phyloP scores from a whole-genome alignment of 768 basidiomycete genomes.

The Auricularia sp. region DNA sequence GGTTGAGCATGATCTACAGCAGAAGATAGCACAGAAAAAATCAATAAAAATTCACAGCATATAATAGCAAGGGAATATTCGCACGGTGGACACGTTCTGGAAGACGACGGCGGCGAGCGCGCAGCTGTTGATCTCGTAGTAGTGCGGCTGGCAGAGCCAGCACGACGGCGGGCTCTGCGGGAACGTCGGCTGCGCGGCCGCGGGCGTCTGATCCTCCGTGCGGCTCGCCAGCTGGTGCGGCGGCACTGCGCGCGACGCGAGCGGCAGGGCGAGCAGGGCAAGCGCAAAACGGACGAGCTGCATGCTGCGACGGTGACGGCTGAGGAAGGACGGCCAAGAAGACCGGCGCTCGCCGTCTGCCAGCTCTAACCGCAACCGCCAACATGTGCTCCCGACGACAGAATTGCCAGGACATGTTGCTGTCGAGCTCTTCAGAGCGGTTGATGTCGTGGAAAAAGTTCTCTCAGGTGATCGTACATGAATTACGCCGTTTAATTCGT shows the following conservation, averaged over 20 bases:
- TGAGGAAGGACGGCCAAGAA: background rate
- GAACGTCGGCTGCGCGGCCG: slow-evolving; percentile 29
- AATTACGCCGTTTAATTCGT: too few species aligned
- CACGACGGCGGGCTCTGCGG: slow-evolving; percentile 48
- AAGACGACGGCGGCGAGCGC: slow-evolving; percentile 47
- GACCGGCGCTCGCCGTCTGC: background rate
- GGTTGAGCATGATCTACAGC: slow-evolving; percentile 49
- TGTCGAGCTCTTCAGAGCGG: too few species aligned
- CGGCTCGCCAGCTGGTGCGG: background rate
- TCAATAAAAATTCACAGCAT: background rate
- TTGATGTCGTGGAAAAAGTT: too few species aligned
- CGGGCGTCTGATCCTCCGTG: background rate
- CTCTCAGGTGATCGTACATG: too few species aligned
- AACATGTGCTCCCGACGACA: too few species aligned
- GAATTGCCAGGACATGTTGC: too few species aligned
- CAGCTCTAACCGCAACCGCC: too few species aligned
- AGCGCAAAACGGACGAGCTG: background rate
- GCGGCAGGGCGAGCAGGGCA: background rate
- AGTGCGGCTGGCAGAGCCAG: slow-evolving; percentile 44
- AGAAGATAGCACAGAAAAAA: too few species aligned
- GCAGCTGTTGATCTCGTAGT: slow-evolving; percentile 43
- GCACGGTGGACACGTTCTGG: slow-evolving; percentile 44
- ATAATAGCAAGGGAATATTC: slow-evolving; percentile 6
- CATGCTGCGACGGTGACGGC: background rate
- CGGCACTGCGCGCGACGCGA: background rate